Evolutionary conservation across 2,329 filamentous ascomycete genomes (phyloP), one percentile per base, ranked within the genome.

Genomic region (Graphiopsis chlorocephala): DNA sequence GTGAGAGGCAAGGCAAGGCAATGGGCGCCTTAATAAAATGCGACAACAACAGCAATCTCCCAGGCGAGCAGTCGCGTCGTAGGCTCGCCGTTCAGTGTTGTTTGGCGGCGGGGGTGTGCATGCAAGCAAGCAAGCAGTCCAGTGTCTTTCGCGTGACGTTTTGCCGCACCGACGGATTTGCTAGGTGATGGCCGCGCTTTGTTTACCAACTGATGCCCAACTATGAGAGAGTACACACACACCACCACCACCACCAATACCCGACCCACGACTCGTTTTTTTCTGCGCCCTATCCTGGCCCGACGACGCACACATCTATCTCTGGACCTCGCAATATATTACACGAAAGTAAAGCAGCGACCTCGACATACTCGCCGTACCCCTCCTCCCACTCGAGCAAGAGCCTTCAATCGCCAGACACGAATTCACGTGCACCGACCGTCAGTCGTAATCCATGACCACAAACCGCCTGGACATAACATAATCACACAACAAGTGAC

Each of bases 171-270:
- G 53, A 38, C 53, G n/a, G 23, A 35, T 56, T 38, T 56, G 53
- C 29, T 38, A 20, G 38, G 38, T 45, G 38, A 45, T 45, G 38
- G n/a, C 38, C 38, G 15, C 23, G 29, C 53, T 35, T 58, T 58
- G 55, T 58, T 58, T 58, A 58, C 55, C 23, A 25, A 23, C 55
- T 58, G 55, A 35, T 56, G 53, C 31, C 55, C 55, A 58, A 45
- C 55, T 58, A 4, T 14, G 10, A 12, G 12, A 14, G 7, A 20
- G 15, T 35, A 58, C 50, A 55, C 50, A 28, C 23, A 28, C 29
- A 29, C 28, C 31, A 12, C 25, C 10, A 53, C n/a, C n/a, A n/a
- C n/a, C n/a, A n/a, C n/a, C n/a, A n/a, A n/a, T n/a, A 53, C 26
- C 8, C 25, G 26, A 31, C 50, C 26, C 50, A 53, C 50, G 50